Base-by-base conservation (phyloP, 1,284 basidiomycete genomes). In the Cutaneotrichosporon mucoides region DNA sequence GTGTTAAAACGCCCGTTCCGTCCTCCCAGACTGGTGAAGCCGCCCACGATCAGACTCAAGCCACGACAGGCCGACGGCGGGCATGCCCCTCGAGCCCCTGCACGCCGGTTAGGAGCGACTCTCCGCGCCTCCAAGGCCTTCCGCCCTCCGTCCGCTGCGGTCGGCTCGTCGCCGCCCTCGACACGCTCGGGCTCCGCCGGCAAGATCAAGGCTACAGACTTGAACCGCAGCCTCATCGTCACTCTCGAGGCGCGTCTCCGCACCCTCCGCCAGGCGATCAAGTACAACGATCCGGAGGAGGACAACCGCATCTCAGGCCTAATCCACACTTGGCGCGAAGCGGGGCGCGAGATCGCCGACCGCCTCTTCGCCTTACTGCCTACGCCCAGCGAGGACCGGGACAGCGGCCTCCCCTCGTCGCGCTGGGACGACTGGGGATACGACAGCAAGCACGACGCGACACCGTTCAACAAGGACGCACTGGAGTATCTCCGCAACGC, bases 1-100 rank as follows among this genome's bases (percentile, higher is more conserved):
- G 66, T 73, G 1, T 63, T 76, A 11, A 76, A 76, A 59, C 69
- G 70, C 38, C 74, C 74, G 0, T 76, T 75, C 63, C 63, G 62
- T 16, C 65, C 68, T 2, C 74, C 74, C 8, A 36, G 54, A 4
- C 16, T 36, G 2, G 24, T 16, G 1, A 48, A 45, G 42, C 6
- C 15, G 12, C n/a, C 40, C 15, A 33, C 51, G 2, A 5, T 43
- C 33, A 36, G 13, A 36, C 15, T 56, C 33, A 48, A 48, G 45
- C 24, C 48, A 11, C 50, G 51, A 9, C 44, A 4, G 4, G 5
- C 35, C n/a, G 38, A 15, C 43, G n/a, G 8, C 10, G n/a, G 35
- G 12, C 37, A 35, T 5, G 42, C 12, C 15, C 37, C 34, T 16
- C 24, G 13, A 15, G 24, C 34, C n/a, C 7, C 8, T 38, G 36